A percentile compares a stretch with the other conserved stretches of the same genome.
Evolutionary conservation across 164 flowering plant genomes (phyloP).

Genomic region (Chloranthus sessilifolius): DNA sequence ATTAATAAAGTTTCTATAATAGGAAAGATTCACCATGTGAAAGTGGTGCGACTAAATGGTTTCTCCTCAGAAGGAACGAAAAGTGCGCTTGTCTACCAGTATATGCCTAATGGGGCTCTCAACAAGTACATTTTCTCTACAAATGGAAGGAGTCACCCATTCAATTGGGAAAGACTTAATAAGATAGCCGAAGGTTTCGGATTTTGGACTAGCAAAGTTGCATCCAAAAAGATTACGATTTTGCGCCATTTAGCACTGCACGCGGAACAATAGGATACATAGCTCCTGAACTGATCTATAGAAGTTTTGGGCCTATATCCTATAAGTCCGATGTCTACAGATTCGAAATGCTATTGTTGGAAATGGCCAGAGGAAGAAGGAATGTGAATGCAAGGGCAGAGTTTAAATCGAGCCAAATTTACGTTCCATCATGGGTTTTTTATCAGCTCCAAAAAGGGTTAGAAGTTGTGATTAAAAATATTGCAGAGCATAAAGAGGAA

Average conservation of each 20-base stretch:
- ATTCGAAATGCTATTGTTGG: slow-evolving; percentile 7
- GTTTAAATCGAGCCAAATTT: not conserved
- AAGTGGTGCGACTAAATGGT: slow-evolving; percentile 8
- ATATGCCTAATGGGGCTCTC: slow-evolving; percentile 9
- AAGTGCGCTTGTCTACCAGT: slow-evolving; percentile 3
- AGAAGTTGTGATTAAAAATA: not conserved
- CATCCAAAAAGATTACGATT: not conserved
- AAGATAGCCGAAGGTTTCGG: slow-evolving; percentile 7
- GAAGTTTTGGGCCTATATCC: not conserved
- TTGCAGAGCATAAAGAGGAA: not conserved
- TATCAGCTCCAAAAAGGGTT: not conserved
- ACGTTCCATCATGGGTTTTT: slow-evolving; percentile 4
- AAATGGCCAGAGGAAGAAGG: slow-evolving; percentile 4
- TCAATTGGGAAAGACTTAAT: too few species aligned
- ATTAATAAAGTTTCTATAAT: slow-evolving; percentile 4
- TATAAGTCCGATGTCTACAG: slow-evolving; percentile 6
- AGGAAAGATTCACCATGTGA: slow-evolving; percentile 2
- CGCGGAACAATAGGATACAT: slow-evolving; percentile 8
- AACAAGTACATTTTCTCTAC: slow-evolving; percentile 10
- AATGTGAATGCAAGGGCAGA: not conserved
- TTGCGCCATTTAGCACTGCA: not conserved
- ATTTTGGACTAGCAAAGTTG: slow-evolving; percentile 7
- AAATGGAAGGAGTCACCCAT: too few species aligned
- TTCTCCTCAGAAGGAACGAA: slow-evolving; percentile 5
- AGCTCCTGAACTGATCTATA: slow-evolving; percentile 5